Evolutionary conservation across 2,329 filamentous ascomycete species (phyloP).

Genomic region (Stachybotrys echinatus): DNA sequence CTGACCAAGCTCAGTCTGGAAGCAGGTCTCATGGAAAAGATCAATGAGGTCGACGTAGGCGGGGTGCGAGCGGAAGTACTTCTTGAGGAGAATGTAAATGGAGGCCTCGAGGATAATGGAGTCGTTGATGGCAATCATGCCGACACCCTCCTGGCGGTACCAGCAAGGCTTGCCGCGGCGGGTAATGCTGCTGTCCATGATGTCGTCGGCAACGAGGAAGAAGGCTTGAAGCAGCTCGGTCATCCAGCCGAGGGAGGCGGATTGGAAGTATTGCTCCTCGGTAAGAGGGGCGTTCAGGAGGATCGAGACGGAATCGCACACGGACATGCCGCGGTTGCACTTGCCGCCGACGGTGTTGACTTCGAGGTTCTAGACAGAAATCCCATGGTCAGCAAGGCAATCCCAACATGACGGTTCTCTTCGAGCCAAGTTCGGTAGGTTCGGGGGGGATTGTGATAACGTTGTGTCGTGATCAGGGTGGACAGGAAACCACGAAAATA

Average conservation of each 20-base stretch:
- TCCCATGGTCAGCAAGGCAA: not conserved
- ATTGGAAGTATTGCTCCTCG: constrained; percentile 80
- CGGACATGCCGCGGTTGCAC: constrained; percentile 98
- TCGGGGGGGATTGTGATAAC: too few species aligned
- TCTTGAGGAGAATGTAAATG: constrained; percentile 90
- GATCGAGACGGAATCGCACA: constrained; percentile 82
- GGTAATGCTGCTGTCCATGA: constrained; percentile 96
- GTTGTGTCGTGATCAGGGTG: too few species aligned
- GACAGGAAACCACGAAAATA: too few species aligned
- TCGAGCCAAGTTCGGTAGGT: too few species aligned
- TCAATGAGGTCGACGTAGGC: constrained; percentile 88
- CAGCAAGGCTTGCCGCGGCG: constrained; percentile 93
- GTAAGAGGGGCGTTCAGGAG: constrained; percentile 67
- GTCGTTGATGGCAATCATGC: constrained; percentile 98
- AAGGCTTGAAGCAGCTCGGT: constrained; percentile 98
- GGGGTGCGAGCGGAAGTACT: constrained; percentile 84
- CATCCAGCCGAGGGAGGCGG: constrained; percentile 90
- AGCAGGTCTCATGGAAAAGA: constrained; percentile 91
- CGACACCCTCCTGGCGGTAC: constrained; percentile 86
- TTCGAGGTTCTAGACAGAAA: constrained; percentile 60
- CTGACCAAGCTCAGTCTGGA: constrained; percentile 94
- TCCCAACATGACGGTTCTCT: too few species aligned
- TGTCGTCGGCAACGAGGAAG: constrained; percentile 97
- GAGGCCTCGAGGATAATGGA: constrained; percentile 88
- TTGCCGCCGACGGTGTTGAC: constrained; percentile 90